Percentiles rank a stretch among this genome's conserved stretches.
Conservation (phyloP, 306 rosid genomes). For the Gillenia trifoliata region DNA sequence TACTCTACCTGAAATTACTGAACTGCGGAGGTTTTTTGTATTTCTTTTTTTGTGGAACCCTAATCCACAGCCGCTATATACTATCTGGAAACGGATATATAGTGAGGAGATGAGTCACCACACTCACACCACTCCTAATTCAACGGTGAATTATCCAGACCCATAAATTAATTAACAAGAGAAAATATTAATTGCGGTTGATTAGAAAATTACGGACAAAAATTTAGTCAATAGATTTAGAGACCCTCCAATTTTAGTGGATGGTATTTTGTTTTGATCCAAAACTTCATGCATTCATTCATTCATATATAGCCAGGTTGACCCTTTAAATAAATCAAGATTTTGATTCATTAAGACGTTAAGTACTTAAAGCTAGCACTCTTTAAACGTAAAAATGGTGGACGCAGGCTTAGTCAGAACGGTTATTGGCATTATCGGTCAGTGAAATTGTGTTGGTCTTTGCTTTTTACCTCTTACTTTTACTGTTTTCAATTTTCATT, state of each 20-base stretch:
- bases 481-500: background rate
- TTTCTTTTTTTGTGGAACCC: background rate
- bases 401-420: constrained; percentile 16
- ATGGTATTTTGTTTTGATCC: background rate
- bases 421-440: constrained; percentile 48
- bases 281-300: background rate
- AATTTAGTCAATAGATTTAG: background rate
- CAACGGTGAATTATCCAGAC: background rate
- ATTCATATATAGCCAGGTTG: background rate
- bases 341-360: background rate
- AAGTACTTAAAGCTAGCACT: background rate
- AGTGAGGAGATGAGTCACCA: background rate
- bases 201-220: background rate
- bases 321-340: background rate
- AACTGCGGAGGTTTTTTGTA: background rate
- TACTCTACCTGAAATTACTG: background rate
- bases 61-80: background rate
- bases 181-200: background rate
- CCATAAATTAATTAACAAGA: background rate
- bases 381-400: constrained; percentile 13
- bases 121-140: background rate
- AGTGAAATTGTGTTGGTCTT: background rate
- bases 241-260: background rate
- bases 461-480: background rate
- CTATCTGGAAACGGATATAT: background rate